These are phyloP conservation scores for Ilex paraguariensis DNA, from an alignment of 305 asterid genomes.

Conservation along the genomic window DNA sequence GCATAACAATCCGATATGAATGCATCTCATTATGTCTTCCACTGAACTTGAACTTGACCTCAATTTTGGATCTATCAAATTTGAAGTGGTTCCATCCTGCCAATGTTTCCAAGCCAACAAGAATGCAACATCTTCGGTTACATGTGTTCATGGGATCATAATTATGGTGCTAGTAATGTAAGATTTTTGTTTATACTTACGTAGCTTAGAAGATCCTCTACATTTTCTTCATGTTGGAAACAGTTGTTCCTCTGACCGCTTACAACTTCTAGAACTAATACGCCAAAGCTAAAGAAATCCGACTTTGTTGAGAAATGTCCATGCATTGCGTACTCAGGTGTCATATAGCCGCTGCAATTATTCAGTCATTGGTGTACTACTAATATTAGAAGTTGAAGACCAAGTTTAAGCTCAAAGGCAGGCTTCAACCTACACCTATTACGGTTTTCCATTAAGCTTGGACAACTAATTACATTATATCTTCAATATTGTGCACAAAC, in stretches of 20 bases:
- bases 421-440: too few relatives aligned
- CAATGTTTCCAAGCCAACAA: slow-evolving; percentile 38
- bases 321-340: slow-evolving; percentile 25
- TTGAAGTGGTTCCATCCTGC: slow-evolving; percentile 22
- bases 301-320: slow-evolving; percentile 23
- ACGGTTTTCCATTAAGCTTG: too few relatives aligned
- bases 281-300: slow-evolving; percentile 27
- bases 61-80: background rate
- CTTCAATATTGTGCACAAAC: too few relatives aligned
- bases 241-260: slow-evolving; percentile 17
- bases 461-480: too few relatives aligned
- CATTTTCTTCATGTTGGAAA: slow-evolving; percentile 11
- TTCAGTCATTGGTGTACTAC: background rate
- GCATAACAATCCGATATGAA: slow-evolving; percentile 6
- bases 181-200: slow-evolving; percentile 14
- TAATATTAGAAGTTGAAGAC: background rate
- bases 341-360: slow-evolving; percentile 28
- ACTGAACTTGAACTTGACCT: slow-evolving; percentile 14
- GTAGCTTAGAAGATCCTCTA: slow-evolving; percentile 21
- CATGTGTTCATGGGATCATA: background rate
- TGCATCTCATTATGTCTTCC: slow-evolving; percentile 34
- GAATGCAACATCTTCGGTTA: background rate
- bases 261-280: slow-evolving; percentile 25
- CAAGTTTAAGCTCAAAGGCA: background rate
- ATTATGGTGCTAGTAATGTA: too few relatives aligned